phyloP scores from a whole-genome alignment of 202 grass and related monocot species.

The Carex arenaria region DNA sequence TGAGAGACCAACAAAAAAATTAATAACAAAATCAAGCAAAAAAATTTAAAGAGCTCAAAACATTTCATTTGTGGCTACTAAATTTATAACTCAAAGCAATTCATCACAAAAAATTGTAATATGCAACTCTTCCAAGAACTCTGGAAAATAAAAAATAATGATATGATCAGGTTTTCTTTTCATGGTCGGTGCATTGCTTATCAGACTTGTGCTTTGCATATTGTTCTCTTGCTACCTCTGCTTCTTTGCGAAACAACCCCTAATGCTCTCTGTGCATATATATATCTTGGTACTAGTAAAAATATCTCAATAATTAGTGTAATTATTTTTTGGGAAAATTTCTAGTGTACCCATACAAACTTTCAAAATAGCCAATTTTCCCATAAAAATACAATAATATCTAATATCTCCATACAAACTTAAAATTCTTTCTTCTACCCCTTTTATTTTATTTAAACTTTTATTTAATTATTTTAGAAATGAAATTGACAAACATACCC shows the following conservation, averaged over 20 bases:
- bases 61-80: neutral
- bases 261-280: too few species aligned
- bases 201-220: conserved; percentile 4
- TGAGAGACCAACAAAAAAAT: neutral
- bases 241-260: neutral
- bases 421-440: too few species aligned
- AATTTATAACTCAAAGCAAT: neutral
- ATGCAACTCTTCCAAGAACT: neutral
- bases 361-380: too few species aligned
- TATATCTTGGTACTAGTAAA: too few species aligned
- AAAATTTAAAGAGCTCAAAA: neutral
- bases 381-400: too few species aligned
- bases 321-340: too few species aligned
- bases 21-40: neutral
- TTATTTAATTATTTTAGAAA: too few species aligned
- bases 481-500: too few species aligned
- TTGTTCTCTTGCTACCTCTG: conserved; percentile 8
- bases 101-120: neutral
- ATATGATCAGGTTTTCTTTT: neutral
- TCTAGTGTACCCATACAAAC: too few species aligned
- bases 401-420: too few species aligned
- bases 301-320: too few species aligned
- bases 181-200: conserved; percentile 10
- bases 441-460: too few species aligned
- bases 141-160: neutral